Evolutionary conservation across 768 basidiomycete genomes (phyloP).

Genomic region (Rhizopogon roseolus): DNA sequence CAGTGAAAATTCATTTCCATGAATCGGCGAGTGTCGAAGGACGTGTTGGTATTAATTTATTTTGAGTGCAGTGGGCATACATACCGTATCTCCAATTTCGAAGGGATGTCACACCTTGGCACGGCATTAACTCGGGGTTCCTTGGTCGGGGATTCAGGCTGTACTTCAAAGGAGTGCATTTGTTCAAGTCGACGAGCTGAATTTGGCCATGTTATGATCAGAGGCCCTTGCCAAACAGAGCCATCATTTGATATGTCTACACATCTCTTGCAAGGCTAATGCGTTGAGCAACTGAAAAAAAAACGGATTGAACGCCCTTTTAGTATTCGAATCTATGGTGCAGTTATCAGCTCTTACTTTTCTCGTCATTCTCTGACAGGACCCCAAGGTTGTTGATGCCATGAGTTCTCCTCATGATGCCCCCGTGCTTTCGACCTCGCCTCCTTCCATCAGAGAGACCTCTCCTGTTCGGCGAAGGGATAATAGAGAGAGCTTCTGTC

Average conservation of each 20-base stretch:
- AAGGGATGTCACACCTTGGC: no score
- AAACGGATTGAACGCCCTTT: not conserved
- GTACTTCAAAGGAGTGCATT: no score
- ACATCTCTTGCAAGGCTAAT: no score
- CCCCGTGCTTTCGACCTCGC: constrained; percentile 32
- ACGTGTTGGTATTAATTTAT: no score
- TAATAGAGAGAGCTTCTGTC: constrained; percentile 29
- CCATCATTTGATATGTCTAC: not conserved
- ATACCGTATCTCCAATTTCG: no score
- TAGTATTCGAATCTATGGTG: not conserved
- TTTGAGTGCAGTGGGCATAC: no score
- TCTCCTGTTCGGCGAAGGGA: constrained; percentile 37
- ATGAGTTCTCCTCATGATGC: constrained; percentile 38
- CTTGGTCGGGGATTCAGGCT: no score
- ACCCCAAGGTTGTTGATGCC: not conserved
- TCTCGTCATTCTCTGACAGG: not conserved
- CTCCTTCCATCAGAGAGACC: constrained; percentile 33
- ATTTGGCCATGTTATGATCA: not conserved
- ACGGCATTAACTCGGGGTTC: no score
- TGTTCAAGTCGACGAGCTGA: no score
- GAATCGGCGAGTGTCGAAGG: no score
- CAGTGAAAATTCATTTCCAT: no score
- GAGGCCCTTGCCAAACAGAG: not conserved
- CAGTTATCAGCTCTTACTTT: not conserved
- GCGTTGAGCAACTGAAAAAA: not conserved